Conservation (phyloP, 2,329 filamentous ascomycete species). For the Penicillium sp. region DNA sequence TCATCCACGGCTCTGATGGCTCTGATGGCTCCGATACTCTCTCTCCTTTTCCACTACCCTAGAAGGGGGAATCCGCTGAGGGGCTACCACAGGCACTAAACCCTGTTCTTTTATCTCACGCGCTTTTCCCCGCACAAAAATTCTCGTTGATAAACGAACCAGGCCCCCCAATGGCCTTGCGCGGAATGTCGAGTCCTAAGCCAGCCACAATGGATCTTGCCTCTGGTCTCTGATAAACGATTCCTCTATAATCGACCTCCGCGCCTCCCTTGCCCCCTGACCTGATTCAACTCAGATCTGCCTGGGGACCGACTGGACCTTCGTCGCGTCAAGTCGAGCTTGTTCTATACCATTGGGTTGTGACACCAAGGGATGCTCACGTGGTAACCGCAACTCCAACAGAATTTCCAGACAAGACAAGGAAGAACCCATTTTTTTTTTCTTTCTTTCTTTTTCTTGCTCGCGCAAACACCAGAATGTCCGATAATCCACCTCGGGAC, state of each 20-base stretch:
- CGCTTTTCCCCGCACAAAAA: conserved; percentile 16
- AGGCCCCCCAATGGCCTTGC: conserved; percentile 3
- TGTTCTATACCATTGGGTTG: not conserved
- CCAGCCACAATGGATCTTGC: conserved; percentile 12
- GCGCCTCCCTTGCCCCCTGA: not conserved
- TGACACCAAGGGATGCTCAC: not conserved
- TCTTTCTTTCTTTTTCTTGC: not conserved
- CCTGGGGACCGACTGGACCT: not conserved
- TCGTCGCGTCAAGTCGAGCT: not conserved
- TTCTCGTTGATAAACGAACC: conserved; percentile 12
- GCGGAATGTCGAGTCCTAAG: conserved; percentile 9
- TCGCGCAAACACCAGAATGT: conserved; percentile 5
- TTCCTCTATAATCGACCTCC: conserved; percentile 2
- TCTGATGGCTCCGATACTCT: no score
- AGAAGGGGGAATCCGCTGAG: no score
- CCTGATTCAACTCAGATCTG: conserved; percentile 5
- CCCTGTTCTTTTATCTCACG: conserved; percentile 1
- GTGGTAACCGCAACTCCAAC: not conserved
- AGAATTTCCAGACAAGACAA: no score
- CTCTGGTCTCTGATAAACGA: conserved; percentile 9
- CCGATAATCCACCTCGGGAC: conserved; percentile 4
- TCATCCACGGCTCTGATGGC: not conserved
- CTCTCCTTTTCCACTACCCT: no score
- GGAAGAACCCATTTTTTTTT: no score
- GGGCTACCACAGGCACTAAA: no score